Evolutionary conservation across 2,329 filamentous ascomycete species (phyloP), one percentile per base, ranked within the genome.

Genomic region (Pseudogymnoascus sp.): DNA sequence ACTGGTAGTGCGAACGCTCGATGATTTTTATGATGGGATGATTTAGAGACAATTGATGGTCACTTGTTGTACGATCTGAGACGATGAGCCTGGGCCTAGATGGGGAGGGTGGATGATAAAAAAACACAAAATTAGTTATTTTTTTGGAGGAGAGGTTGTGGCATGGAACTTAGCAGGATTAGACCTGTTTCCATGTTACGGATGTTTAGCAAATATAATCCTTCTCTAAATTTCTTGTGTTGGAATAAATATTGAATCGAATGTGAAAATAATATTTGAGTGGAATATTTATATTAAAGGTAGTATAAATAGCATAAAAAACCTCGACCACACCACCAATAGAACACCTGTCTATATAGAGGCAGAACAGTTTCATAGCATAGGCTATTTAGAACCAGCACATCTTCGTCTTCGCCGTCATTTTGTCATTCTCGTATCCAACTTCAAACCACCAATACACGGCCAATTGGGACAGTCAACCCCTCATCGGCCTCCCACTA

Each of bases 71-170:
- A 69, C 67, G 65, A 33, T 68, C n/a, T 18, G 68, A 69, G 60
- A 65, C 65, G 65, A 63, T 60, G 63, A 63, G 66, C 69, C 37
- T 65, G 68, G 69, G 68, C 71, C 70, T 65, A 60, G 61, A 66
- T 63, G 64, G 64, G 68, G 59, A 60, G 63, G 63, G 63, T 47
- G 61, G 35, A 62, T 16, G 35, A 33, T 28, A 12, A 62, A 61
- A 33, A 64, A 44, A 61, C 64, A 65, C 64, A 67, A 68, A 56
- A 56, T 56, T 56, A 56, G 50, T 56, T 56, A 31, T 31, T 35
- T 33, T 56, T 56, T 35, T 56, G 28, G 50, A 21, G 28, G 28
- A 16, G 14, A 8, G 16, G 16, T 33, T 56, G 50, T 14, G 21
- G 50, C 50, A 35, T 35, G 16, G 50, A 56, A 21, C 50, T 56